Base-by-base conservation (phyloP, 768 basidiomycete species). In the Infundibulicybe gibba region DNA sequence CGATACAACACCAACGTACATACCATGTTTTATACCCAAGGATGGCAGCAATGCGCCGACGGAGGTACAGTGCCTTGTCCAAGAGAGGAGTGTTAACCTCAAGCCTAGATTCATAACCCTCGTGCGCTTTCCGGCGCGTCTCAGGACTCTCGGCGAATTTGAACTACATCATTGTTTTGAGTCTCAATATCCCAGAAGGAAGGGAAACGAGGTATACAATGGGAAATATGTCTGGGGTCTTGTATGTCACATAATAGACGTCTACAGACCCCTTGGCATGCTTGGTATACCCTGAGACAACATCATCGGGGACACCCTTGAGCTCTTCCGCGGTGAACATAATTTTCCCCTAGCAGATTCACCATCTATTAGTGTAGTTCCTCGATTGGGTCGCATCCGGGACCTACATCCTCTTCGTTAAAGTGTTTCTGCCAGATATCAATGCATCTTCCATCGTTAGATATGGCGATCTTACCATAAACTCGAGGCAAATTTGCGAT, bases 161-260 rank as follows among this genome's bases (percentile, higher is more conserved):
- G 69, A 89, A 85, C 89, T 90, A n/a, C n/a, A 50, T 15, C 47
- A 19, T 38, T 6, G 17, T 3, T 15, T 15, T 35, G 35, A 32
- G 15, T 30, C 25, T 44, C 34, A 55, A 48, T 5, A 20, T 5
- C 30, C 30, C 15, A 30, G n/a, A 17, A 14, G 10, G 10, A 44
- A 20, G 33, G 42, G 12, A 39, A 9, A 13, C 33, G 33, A 43
- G 32, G 64, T 80, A 45, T 56, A 87, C 89, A 41, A 92, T 39
- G 0, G 89, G 89, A 65, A 84, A 80, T 54, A 90, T 86, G 55
- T 90, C 89, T 2, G 87, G 87, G 0, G 87, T 88, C 67, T 88
- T 90, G 74, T 77, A 89, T 0, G 89, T 87, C 32, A 88, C 77
- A 40, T 86, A 82, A 63, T 81, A 87, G 9, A 84, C 62, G 44